Conservation (phyloP, 2,329 filamentous ascomycete species). For the Plenodomus tracheiphilus region DNA sequence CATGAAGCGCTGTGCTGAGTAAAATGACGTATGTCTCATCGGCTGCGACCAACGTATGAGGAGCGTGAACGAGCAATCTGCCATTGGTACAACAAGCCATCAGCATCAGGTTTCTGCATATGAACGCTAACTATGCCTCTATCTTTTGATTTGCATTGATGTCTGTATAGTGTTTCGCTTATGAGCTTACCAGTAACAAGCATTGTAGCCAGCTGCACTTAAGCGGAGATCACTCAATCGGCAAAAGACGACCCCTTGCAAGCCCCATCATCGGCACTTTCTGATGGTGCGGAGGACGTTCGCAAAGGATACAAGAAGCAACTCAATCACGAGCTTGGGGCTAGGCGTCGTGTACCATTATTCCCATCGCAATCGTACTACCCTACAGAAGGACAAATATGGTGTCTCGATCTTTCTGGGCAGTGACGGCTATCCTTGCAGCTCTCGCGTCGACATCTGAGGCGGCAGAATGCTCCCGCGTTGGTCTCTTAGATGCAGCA, state of each 20-base stretch:
- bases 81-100: too few species aligned
- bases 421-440: background rate
- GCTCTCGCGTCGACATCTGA: background rate
- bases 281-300: background rate
- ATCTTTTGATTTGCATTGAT: background rate
- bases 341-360: background rate
- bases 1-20: too few species aligned
- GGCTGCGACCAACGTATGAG: too few species aligned
- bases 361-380: background rate
- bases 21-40: too few species aligned
- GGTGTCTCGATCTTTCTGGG: background rate
- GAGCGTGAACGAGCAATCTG: too few species aligned
- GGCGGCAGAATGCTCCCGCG: slow-evolving; percentile 29
- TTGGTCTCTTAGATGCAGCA: slow-evolving; percentile 28
- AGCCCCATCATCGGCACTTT: slow-evolving; percentile 2
- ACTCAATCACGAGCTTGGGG: background rate
- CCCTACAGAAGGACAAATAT: background rate
- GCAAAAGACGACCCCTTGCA: slow-evolving; percentile 7
- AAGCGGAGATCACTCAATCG: slow-evolving; percentile 12
- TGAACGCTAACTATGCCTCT: background rate
- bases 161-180: slow-evolving; percentile 13
- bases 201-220: slow-evolving; percentile 11
- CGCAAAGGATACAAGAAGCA: background rate
- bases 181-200: slow-evolving; percentile 21
- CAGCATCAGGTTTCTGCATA: too few species aligned